Base-by-base conservation (phyloP, 78 protist species). In the Protostelium mycophagum region DNA sequence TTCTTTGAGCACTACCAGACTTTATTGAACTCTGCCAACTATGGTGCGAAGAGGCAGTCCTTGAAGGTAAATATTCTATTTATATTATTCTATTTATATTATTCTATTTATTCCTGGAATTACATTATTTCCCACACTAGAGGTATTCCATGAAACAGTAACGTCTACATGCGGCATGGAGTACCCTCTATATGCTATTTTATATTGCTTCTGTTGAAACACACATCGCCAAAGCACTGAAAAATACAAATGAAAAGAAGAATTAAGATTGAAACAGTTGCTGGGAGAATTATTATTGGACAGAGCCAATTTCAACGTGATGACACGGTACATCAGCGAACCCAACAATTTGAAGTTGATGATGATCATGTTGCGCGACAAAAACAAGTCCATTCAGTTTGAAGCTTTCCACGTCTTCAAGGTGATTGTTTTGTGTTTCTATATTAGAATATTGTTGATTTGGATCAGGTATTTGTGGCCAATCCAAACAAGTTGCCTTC, bases 401-500 rank as follows among this genome's bases (percentile, higher is more conserved):
- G 99, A 98, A 88, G 98, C 99, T 25, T 98, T 98, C 97, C 99
- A 98, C 86, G 99, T 98, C 25, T 98, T 98, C 92, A 98, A 98
- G 96, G 97, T 95, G 0, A 0, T 87, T 5, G 1, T 16, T n/a
- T n/a, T n/a, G n/a, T n/a, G n/a, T n/a, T n/a, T 35, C 36, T 28
- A 28, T n/a, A n/a, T 28, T n/a, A 39, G 35, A 5, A 5, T 23
- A 36, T 5, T 38, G 35, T 38, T 35, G 37, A 39, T 34, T 16
- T 10, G n/a, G 28, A 34, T n/a, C 73, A 95, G 95, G 91, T 97
- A 36, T 99, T 99, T 88, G 99, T 99, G 16, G 99, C 99, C 84
- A 99, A 99, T 88, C 99, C 99, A 38, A 96, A 97, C 91, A 98
- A 98, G 93, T 84, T 96, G 25, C 91, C 39, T 37, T 91, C 87